Conservation (phyloP, 768 basidiomycete genomes). For the Sutorius australiensis region DNA sequence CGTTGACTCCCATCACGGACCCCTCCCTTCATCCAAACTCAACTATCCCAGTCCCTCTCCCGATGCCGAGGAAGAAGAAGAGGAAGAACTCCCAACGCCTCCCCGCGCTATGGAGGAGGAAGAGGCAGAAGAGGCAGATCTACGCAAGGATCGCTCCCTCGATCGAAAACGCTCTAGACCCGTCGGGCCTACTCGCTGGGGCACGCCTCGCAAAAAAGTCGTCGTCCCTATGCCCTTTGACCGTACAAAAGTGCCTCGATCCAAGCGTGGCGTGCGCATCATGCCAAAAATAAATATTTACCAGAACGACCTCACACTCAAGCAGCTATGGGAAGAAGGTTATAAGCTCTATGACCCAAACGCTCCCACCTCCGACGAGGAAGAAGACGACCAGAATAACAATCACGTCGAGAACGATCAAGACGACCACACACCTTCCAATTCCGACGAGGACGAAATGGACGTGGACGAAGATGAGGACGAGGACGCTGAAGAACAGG, state of each 20-base stretch:
- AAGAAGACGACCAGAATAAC: slow-evolving; percentile 8
- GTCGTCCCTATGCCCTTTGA: slow-evolving; percentile 19
- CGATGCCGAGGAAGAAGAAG: slow-evolving; percentile 37
- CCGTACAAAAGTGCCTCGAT: slow-evolving; percentile 12
- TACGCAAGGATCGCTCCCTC: slow-evolving; percentile 14
- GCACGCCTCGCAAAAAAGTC: slow-evolving; percentile 8
- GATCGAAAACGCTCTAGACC: slow-evolving; percentile 6
- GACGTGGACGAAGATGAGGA: slow-evolving; percentile 36
- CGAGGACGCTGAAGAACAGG: slow-evolving; percentile 25
- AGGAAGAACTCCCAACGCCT: slow-evolving; percentile 42
- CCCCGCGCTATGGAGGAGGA: slow-evolving; percentile 63
- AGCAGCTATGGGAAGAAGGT: slow-evolving; percentile 15
- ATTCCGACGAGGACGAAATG: slow-evolving; percentile 23
- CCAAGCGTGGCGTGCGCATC: slow-evolving; percentile 11
- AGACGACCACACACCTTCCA: slow-evolving; percentile 6
- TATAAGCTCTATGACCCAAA: slow-evolving; percentile 18
- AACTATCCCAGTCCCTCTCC: slow-evolving; percentile 17
- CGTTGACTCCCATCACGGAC: background rate
- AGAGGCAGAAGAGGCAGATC: slow-evolving; percentile 40
- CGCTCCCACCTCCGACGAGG: slow-evolving; percentile 22
- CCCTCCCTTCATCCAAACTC: background rate
- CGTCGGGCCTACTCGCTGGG: background rate
- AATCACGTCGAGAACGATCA: slow-evolving; percentile 2
- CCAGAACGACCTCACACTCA: background rate
- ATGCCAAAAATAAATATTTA: background rate